Percentiles rank a stretch among this genome's conserved stretches.
Evolutionary conservation across 1,284 basidiomycete genomes (phyloP).

Genomic region (Cerrena zonata): DNA sequence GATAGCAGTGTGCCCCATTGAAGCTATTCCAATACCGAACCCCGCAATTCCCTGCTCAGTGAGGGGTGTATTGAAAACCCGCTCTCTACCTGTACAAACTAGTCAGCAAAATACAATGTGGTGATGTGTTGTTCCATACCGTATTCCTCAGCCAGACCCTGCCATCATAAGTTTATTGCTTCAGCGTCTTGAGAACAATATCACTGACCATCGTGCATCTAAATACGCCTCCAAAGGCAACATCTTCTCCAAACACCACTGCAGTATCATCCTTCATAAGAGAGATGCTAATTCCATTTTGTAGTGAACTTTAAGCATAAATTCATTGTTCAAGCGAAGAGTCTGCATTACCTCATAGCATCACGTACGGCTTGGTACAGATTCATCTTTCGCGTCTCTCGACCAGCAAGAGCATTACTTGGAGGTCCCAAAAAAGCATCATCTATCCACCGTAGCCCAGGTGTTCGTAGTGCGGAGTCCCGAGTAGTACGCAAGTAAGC

Average conservation of each 20-base stretch:
- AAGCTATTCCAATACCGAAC: slow-evolving; percentile 86
- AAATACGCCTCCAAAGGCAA: slow-evolving; percentile 91
- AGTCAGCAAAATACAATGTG: slow-evolving; percentile 6
- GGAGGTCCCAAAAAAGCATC: slow-evolving; percentile 42
- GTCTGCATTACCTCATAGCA: slow-evolving; percentile 70
- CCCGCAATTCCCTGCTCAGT: slow-evolving; percentile 94
- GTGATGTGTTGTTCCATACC: slow-evolving; percentile 39
- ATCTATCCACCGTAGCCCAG: slow-evolving; percentile 67
- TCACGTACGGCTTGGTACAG: slow-evolving; percentile 86
- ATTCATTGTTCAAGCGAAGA: background rate
- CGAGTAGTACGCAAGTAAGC: slow-evolving; percentile 55
- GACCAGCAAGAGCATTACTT: slow-evolving; percentile 57
- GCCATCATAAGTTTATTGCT: slow-evolving; percentile 15
- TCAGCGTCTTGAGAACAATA: background rate
- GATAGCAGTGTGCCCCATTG: slow-evolving; percentile 91
- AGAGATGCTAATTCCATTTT: slow-evolving; percentile 52
- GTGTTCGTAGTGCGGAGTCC: slow-evolving; percentile 65
- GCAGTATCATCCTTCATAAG: slow-evolving; percentile 81
- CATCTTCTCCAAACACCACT: slow-evolving; percentile 90
- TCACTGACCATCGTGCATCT: slow-evolving; percentile 71
- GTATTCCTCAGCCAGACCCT: slow-evolving; percentile 90
- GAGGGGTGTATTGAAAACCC: slow-evolving; percentile 92
- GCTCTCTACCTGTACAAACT: slow-evolving; percentile 61
- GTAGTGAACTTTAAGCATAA: background rate
- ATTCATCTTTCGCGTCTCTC: slow-evolving; percentile 88